Conservation (phyloP, 2,329 filamentous ascomycete species). For the Neofusicoccum umdonicola region DNA sequence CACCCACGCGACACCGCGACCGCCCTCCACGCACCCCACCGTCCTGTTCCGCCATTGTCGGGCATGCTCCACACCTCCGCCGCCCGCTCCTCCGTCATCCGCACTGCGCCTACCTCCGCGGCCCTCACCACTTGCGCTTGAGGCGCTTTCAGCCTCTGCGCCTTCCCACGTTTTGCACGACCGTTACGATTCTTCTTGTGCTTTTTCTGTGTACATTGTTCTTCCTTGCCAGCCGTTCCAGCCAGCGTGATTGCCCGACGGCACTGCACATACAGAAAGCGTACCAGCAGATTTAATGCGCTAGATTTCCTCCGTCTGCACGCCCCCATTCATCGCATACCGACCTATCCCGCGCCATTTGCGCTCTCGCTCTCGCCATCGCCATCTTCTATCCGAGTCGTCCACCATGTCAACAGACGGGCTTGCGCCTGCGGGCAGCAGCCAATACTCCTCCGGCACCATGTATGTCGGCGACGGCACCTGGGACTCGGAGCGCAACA, state of each 20-base stretch:
- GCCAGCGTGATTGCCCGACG: background rate
- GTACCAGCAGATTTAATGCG: background rate
- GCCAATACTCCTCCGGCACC: conserved; percentile 70
- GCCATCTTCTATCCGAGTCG: background rate
- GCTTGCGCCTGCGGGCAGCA: conserved; percentile 68
- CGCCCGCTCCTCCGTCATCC: background rate
- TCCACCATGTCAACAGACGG: conserved; percentile 55
- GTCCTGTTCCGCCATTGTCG: background rate
- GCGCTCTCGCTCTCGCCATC: too few relatives aligned
- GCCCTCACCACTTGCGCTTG: background rate
- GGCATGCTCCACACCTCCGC: conserved; percentile 10
- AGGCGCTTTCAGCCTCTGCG: background rate
- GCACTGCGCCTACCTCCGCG: background rate
- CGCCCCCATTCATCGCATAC: background rate
- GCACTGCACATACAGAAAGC: background rate
- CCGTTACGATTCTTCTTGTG: background rate
- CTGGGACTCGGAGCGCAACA: conserved; percentile 75
- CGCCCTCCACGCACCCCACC: background rate
- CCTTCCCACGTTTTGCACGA: background rate
- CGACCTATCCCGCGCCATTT: background rate
- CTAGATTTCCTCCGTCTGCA: background rate
- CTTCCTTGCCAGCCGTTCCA: background rate
- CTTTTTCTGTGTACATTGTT: conserved; percentile 10
- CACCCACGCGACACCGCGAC: background rate
- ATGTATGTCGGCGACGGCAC: conserved; percentile 78